Percentiles rank a stretch among this genome's conserved stretches.
Evolutionary conservation across 345 rosid species (phyloP).

Genomic region (Ceriops decandra): DNA sequence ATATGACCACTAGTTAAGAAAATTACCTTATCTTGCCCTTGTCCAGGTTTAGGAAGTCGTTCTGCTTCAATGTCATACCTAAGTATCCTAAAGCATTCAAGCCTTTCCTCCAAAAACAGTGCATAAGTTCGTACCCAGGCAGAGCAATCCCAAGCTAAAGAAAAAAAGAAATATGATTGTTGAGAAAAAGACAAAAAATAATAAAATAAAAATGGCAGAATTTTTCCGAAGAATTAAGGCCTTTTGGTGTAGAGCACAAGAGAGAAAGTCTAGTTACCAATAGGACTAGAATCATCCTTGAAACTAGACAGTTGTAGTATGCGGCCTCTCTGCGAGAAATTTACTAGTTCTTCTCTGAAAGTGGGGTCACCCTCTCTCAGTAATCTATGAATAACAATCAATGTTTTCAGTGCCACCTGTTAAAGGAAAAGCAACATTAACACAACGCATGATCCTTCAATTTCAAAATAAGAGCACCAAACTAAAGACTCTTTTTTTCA

Average conservation of each 20-base stretch:
- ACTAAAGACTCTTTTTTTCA: background rate
- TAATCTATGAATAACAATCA: conserved; percentile 83
- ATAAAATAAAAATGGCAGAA: background rate
- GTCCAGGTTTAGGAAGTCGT: conserved; percentile 75
- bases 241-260: background rate
- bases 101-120: conserved; percentile 85
- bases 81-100: conserved; percentile 85
- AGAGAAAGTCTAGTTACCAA: conserved; percentile 40
- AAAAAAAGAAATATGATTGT: background rate
- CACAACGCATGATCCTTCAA: background rate
- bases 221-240: no score
- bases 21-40: conserved; percentile 83
- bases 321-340: conserved; percentile 74
- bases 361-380: conserved; percentile 96
- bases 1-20: background rate
- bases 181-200: background rate
- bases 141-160: conserved; percentile 97
- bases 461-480: background rate
- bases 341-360: conserved; percentile 81
- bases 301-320: conserved; percentile 90
- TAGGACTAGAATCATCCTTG: conserved; percentile 98
- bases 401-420: conserved; percentile 90
- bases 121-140: conserved; percentile 99
- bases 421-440: conserved; percentile 1
- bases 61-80: conserved; percentile 95